These are phyloP conservation scores for Myriosclerotinia curreyana DNA, from an alignment of 2,329 filamentous ascomycete species.

Conservation along the genomic window DNA sequence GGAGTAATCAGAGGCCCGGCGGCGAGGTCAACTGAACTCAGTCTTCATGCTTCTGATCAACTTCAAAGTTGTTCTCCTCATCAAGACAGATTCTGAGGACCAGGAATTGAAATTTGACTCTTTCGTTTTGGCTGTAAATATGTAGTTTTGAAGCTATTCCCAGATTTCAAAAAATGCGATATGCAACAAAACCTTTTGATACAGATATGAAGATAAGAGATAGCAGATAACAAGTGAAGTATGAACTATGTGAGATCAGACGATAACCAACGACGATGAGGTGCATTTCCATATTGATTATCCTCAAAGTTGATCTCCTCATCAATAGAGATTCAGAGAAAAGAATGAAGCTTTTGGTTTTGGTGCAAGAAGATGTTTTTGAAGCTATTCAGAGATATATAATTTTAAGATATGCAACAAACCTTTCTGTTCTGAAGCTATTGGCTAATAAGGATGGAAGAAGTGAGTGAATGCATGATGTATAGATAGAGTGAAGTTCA, in stretches of 20 bases:
- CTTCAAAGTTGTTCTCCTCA: neutral
- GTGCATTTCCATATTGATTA: neutral
- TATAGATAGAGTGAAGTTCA: too few species aligned
- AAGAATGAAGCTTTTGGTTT: too few species aligned
- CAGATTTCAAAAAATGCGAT: neutral
- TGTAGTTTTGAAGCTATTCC: neutral
- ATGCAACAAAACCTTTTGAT: constrained; percentile 1
- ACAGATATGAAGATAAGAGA: neutral
- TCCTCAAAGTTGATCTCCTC: too few species aligned
- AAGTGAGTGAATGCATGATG: too few species aligned
- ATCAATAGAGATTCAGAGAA: too few species aligned
- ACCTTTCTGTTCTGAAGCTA: too few species aligned
- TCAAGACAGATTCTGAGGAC: neutral
- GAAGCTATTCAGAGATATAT: too few species aligned
- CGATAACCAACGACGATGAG: neutral
- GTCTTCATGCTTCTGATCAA: neutral
- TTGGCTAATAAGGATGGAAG: too few species aligned
- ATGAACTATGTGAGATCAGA: neutral
- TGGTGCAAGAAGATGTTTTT: too few species aligned
- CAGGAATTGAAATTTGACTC: neutral
- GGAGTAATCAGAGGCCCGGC: neutral
- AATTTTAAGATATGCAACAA: neutral
- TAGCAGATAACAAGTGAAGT: neutral
- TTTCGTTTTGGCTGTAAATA: too few species aligned
- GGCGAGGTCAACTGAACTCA: neutral